Conservation (phyloP, 192 early-diverging fungal genomes). For the Umbelopsis sp. region DNA sequence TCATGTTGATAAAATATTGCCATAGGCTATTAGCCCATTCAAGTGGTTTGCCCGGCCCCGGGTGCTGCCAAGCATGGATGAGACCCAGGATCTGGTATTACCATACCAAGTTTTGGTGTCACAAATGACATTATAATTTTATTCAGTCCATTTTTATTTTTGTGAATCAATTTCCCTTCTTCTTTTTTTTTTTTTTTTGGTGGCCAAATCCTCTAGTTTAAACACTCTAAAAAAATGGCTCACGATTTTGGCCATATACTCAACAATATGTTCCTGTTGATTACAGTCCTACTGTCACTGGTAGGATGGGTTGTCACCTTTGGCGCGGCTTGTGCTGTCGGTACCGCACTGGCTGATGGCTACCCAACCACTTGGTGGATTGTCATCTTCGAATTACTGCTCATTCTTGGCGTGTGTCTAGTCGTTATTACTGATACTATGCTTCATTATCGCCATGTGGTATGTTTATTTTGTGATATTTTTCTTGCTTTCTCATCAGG, state of each 20-base stretch:
- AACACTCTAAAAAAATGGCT: background rate
- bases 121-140: background rate
- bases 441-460: conserved; percentile 32
- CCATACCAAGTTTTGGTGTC: background rate
- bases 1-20: no score
- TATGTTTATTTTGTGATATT: conserved; percentile 15
- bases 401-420: conserved; percentile 22
- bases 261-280: conserved; percentile 4
- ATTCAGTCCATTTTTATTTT: conserved; percentile 1
- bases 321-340: conserved; percentile 29
- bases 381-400: conserved; percentile 34
- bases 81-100: background rate
- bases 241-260: background rate
- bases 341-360: conserved; percentile 6
- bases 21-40: no score
- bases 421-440: conserved; percentile 20
- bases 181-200: conserved; percentile 9
- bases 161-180: background rate
- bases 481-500: background rate
- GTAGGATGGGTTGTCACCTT: conserved; percentile 38
- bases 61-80: conserved; percentile 1
- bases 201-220: no score
- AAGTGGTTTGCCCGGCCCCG: no score
- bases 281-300: conserved; percentile 7
- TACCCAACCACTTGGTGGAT: conserved; percentile 36